These are phyloP conservation scores for Pharus latifolius DNA, from an alignment of 176 grass and related monocot species.

Conservation along the genomic window DNA sequence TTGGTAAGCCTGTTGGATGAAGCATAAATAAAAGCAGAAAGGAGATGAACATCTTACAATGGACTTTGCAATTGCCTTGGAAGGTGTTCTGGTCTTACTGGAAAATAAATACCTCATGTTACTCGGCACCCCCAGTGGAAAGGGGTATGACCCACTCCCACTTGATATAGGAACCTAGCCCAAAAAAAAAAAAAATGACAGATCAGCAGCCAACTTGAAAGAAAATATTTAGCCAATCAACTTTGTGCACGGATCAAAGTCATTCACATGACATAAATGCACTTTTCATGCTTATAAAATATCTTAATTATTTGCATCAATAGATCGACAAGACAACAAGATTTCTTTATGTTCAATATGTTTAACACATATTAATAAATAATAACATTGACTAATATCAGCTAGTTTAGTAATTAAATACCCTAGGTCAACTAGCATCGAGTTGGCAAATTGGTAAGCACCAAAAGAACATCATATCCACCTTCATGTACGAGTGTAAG, in stretches of 20 bases:
- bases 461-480: not conserved
- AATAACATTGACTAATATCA: not conserved
- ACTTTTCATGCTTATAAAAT: not conserved
- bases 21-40: not conserved
- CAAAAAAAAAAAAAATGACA: conserved; percentile 6
- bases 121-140: conserved; percentile 60
- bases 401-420: too few relatives aligned
- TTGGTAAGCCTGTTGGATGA: not conserved
- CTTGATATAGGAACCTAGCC: conserved; percentile 82
- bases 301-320: not conserved
- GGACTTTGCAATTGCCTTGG: conserved; percentile 88
- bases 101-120: conserved; percentile 90
- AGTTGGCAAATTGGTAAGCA: not conserved
- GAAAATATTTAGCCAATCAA: not conserved
- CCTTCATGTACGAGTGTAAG: not conserved
- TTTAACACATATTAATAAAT: not conserved
- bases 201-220: not conserved
- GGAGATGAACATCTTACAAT: conserved; percentile 51
- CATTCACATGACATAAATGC: not conserved
- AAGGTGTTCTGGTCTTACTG: conserved; percentile 57
- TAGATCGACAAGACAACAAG: not conserved
- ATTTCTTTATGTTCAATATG: not conserved
- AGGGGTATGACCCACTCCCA: conserved; percentile 74
- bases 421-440: too few relatives aligned
- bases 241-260: not conserved